These are phyloP conservation scores for Microsporum ferrugineum DNA, from an alignment of 2,329 filamentous ascomycete species.

Conservation along the genomic window DNA sequence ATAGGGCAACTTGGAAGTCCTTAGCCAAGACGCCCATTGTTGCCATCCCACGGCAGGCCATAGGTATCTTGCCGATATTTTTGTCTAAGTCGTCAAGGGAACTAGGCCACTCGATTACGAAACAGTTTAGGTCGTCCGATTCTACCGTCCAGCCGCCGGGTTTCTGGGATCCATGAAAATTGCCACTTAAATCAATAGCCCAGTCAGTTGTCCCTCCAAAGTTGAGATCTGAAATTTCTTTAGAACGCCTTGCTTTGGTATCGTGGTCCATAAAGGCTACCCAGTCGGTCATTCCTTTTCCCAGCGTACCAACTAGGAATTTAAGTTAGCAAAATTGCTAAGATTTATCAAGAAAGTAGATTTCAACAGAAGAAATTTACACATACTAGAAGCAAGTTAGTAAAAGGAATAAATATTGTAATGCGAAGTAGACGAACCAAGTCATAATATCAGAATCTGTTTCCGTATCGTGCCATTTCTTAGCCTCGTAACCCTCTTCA, in stretches of 20 bases:
- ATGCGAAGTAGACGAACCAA: too few species aligned
- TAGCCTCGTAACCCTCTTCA: neutral
- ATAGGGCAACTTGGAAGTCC: too few species aligned
- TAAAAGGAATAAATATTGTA: too few species aligned
- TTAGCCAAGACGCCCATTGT: too few species aligned
- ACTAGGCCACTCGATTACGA: neutral
- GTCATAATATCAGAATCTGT: constrained; percentile 19
- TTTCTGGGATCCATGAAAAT: neutral
- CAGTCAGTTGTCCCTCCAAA: constrained; percentile 25
- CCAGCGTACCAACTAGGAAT: constrained; percentile 5
- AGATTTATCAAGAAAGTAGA: too few species aligned
- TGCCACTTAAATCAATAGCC: constrained; percentile 22
- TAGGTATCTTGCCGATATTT: neutral
- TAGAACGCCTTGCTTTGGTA: constrained; percentile 16
- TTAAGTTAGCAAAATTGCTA: too few species aligned
- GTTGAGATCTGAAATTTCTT: constrained; percentile 15
- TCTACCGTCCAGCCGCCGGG: neutral
- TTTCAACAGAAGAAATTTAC: too few species aligned
- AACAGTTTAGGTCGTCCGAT: neutral
- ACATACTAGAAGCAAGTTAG: too few species aligned
- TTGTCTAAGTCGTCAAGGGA: neutral
- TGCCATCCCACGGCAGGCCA: too few species aligned
- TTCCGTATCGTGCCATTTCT: neutral
- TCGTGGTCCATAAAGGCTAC: constrained; percentile 25
- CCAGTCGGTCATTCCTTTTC: constrained; percentile 21